These are phyloP conservation scores for Alternaria conjuncta DNA, from an alignment of 2,329 filamentous ascomycete genomes.

Conservation along the genomic window DNA sequence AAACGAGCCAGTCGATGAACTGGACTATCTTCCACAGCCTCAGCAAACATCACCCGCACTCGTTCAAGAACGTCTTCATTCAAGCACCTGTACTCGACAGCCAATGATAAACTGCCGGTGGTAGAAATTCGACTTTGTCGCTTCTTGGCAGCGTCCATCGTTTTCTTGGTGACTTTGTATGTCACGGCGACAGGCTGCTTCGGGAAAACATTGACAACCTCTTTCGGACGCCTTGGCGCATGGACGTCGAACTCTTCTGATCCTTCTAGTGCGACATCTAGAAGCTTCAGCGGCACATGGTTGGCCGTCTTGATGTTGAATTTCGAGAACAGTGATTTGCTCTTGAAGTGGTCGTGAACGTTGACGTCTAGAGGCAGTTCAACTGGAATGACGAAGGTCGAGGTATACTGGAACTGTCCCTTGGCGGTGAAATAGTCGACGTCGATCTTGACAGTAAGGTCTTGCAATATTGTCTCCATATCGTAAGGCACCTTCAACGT, in stretches of 20 bases:
- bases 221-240: conserved; percentile 56
- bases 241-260: conserved; percentile 73
- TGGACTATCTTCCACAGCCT: conserved; percentile 55
- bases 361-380: conserved; percentile 89
- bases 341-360: conserved; percentile 94
- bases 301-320: conserved; percentile 89
- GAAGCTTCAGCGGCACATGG: conserved; percentile 74
- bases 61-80: conserved; percentile 71
- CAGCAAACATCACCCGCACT: conserved; percentile 55
- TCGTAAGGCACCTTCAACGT: conserved; percentile 80
- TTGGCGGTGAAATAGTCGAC: conserved; percentile 72
- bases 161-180: conserved; percentile 75
- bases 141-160: conserved; percentile 30
- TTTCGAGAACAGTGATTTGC: conserved; percentile 78
- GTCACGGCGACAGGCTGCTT: conserved; percentile 81
- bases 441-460: conserved; percentile 77
- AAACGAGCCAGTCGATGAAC: conserved; percentile 58
- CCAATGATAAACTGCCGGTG: conserved; percentile 63
- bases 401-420: conserved; percentile 69
- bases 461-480: conserved; percentile 75
- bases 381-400: conserved; percentile 69
- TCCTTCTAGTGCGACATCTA: conserved; percentile 71
- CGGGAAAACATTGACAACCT: conserved; percentile 70
- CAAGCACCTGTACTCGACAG: conserved; percentile 76
- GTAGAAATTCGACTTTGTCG: conserved; percentile 39